Base-by-base conservation (phyloP, 2,329 filamentous ascomycete species). In the Westerdykella sp. region DNA sequence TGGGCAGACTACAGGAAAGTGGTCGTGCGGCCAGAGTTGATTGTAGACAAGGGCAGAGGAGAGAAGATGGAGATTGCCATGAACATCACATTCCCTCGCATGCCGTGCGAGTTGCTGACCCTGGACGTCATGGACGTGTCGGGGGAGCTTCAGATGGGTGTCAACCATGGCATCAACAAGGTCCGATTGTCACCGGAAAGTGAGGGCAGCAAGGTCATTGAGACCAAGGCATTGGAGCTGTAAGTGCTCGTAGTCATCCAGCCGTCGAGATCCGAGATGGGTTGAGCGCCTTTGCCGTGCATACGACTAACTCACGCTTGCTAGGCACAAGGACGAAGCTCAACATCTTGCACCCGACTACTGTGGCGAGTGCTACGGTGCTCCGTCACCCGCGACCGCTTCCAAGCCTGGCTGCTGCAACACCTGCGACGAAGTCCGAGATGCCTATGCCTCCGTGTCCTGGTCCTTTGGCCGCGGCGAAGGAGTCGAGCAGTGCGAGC, bases 41-140 rank as follows among this genome's bases (percentile, higher is more conserved):
- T 98, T 46, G 93, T 98, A 15, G 94, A 98, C 66, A 96, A 97
- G 72, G 89, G 89, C 54, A 79, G 93, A 85, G 86, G 88, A 67
- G 90, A 98, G 76, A 88, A 91, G 69, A 97, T 98, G 91, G 93
- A 97, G 68, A 98, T 98, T 53, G 89, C 95, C 67, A 79, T 98
- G 69, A 98, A 98, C 73, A 83, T 98, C 47, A 93, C 88, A 37
- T 98, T 98, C 66, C 93, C 93, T 9, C 83, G 83, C 50, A 79
- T 98, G 55, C 93, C 93, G 9, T 98, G 93, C 72, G 91, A 97
- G 69, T 81, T 98, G 40, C 76, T 97, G 53, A 96, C 93, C 11
- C 83, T 98, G 57, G 93, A 98, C 67, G 91, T 98, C 44, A 98
- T 98, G 93, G 93, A 98, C 70, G 91, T 97, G 21, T 95, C 89